These are phyloP conservation scores for Helianthus tuberosus DNA, from an alignment of 129 eudicot species.

Conservation along the genomic window DNA sequence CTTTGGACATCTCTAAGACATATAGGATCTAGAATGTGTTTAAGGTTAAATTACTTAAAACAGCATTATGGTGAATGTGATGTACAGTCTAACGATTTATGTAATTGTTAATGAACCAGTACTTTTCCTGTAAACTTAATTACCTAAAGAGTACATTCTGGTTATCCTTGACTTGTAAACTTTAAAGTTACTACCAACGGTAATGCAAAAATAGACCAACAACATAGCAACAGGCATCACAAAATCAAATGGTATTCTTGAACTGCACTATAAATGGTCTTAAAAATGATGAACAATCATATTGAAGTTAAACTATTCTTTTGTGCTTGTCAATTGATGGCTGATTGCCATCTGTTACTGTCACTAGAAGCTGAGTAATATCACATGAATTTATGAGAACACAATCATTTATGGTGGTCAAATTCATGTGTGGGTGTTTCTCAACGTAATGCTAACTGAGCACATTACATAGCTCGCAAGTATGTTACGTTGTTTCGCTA, in stretches of 20 bases:
- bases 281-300: not conserved
- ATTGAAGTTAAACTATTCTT: not conserved
- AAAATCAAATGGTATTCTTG: constrained; percentile 10
- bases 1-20: not conserved
- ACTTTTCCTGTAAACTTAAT: not conserved
- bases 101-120: not conserved
- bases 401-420: not conserved
- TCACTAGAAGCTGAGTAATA: not conserved
- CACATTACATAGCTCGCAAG: not conserved
- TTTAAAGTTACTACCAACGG: not conserved
- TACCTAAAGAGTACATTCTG: not conserved
- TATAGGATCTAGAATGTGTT: not conserved
- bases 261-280: not conserved
- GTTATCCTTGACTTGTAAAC: not conserved
- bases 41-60: not conserved
- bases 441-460: not conserved
- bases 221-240: constrained; percentile 4
- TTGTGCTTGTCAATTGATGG: not conserved
- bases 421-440: constrained; percentile 2
- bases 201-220: not conserved
- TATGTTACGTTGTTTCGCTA: not conserved
- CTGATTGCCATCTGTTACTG: not conserved
- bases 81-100: not conserved
- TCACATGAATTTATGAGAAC: not conserved
- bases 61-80: not conserved